These are phyloP conservation scores for Colletotrichum graminicola DNA, from an alignment of 2,329 filamentous ascomycete genomes.

Conservation along the genomic window DNA sequence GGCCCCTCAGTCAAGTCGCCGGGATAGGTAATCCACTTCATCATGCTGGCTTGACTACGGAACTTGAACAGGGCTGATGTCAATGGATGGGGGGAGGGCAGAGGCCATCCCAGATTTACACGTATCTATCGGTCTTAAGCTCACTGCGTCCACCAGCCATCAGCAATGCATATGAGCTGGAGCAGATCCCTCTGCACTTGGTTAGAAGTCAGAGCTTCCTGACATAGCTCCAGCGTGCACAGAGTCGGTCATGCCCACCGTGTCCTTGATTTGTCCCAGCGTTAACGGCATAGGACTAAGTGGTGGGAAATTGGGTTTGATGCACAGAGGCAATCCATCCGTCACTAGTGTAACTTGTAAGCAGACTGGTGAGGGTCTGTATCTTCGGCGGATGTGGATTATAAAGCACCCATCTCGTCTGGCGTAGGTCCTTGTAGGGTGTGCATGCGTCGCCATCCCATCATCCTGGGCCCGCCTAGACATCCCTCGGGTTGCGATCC, in stretches of 20 bases:
- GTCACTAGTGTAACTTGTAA: slow-evolving; percentile 23
- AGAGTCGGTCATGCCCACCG: slow-evolving; percentile 33
- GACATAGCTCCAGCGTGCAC: slow-evolving; percentile 36
- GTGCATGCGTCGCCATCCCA: slow-evolving; percentile 30
- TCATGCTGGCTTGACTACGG: slow-evolving; percentile 1
- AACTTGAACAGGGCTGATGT: slow-evolving; percentile 42
- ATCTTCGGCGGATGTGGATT: slow-evolving; percentile 14
- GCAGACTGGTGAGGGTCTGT: slow-evolving; percentile 3
- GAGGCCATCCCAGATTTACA: slow-evolving; percentile 35
- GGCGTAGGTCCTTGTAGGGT: not conserved
- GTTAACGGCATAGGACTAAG: slow-evolving; percentile 33
- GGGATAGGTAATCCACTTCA: slow-evolving; percentile 15
- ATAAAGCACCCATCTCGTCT: not conserved
- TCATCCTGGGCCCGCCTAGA: not conserved
- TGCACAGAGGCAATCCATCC: slow-evolving; percentile 18
- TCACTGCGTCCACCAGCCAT: slow-evolving; percentile 7
- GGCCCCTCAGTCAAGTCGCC: slow-evolving; percentile 15
- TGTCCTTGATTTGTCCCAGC: slow-evolving; percentile 36
- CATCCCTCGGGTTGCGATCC: not conserved
- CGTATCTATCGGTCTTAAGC: slow-evolving; percentile 37
- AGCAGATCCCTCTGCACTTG: slow-evolving; percentile 7
- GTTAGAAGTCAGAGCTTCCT: slow-evolving; percentile 32
- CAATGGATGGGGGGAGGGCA: slow-evolving; percentile 39
- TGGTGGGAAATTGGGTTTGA: slow-evolving; percentile 19
- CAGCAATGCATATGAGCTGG: slow-evolving; percentile 15